These are phyloP conservation scores for Fusarium domesticum DNA, from an alignment of 2,329 filamentous ascomycete species.

Conservation along the genomic window DNA sequence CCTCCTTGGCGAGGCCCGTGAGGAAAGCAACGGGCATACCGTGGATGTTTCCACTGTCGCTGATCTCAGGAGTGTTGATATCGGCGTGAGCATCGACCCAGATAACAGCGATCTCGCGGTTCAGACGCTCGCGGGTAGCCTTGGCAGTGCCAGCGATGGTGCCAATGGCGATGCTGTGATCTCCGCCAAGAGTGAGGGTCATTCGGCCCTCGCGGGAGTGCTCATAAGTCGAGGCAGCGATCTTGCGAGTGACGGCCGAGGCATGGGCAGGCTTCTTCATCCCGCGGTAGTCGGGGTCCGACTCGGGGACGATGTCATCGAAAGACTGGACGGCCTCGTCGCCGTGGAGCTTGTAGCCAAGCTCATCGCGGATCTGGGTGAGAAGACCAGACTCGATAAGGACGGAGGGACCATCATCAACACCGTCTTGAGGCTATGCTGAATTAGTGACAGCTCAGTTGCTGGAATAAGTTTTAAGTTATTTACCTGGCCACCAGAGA, in stretches of 20 bases:
- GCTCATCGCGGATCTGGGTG: slow-evolving; percentile 75
- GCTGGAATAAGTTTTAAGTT: background rate
- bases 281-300: slow-evolving; percentile 76
- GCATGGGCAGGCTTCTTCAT: slow-evolving; percentile 95
- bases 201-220: slow-evolving; percentile 81
- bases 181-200: slow-evolving; percentile 89
- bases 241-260: slow-evolving; percentile 75
- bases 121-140: slow-evolving; percentile 79
- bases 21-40: slow-evolving; percentile 96
- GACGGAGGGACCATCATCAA: slow-evolving; percentile 85
- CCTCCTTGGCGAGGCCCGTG: slow-evolving; percentile 76
- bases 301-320: slow-evolving; percentile 65
- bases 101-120: slow-evolving; percentile 85
- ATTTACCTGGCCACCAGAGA: slow-evolving; percentile 89
- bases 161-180: slow-evolving; percentile 95
- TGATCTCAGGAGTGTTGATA: slow-evolving; percentile 93
- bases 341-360: slow-evolving; percentile 84
- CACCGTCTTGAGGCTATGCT: slow-evolving; percentile 73
- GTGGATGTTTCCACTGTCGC: slow-evolving; percentile 89
- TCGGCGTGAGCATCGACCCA: slow-evolving; percentile 99
- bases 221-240: slow-evolving; percentile 81
- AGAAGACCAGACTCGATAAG: slow-evolving; percentile 88
- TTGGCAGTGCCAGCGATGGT: slow-evolving; percentile 84
- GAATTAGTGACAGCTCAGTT: background rate
- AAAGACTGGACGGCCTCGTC: slow-evolving; percentile 82